Evolutionary conservation across 805 yeast genomes (phyloP), one percentile per base, ranked within the genome.

Genomic region (Saccharomycopsis lassenensis): DNA sequence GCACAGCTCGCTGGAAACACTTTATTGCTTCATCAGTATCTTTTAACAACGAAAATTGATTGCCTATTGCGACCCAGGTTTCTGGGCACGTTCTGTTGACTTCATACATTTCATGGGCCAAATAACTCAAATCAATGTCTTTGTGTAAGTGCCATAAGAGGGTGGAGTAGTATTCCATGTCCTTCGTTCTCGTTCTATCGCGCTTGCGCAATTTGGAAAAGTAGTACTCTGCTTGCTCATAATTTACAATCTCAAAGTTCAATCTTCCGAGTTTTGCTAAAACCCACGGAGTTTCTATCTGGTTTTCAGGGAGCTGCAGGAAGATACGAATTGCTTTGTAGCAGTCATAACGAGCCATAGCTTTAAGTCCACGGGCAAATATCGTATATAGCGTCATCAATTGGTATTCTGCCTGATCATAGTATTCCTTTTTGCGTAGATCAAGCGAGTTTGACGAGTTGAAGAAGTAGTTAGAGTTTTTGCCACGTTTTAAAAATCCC

Each of bases 31-130:
- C 93, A 45, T 82, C 91, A 3, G 91, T 81, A 49, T 89, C 95
- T 42, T 83, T 66, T 24, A 72, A 73, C 24, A 87, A 62, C 5
- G 95, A 84, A 45, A 83, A 83, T 30, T 89, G 67, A 54, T 89
- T 91, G 1, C 98, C 98, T 41, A 86, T 65, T 1, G 81, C 77
- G 45, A 91, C 80, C 97, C 98, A 89, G 0, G 95, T 76, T 46
- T 85, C 79, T 5, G 94, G 81, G 8, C 77, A 63, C n/a, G 65
- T 56, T 7, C 73, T 62, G 46, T 79, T 73, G 12, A 75, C 61
- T 40, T 76, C 82, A 44, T 76, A 63, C 28, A 89, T 61, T 46
- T 86, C 95, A 52, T 82, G 83, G 3, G 94, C 82, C 39, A 91
- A 63, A 48, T 69, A 75, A n/a, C 91, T 77, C 35, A 91, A 63